These are phyloP conservation scores for Rhodotorula sp. DNA, from an alignment of 1,284 basidiomycete species.

Conservation along the genomic window DNA sequence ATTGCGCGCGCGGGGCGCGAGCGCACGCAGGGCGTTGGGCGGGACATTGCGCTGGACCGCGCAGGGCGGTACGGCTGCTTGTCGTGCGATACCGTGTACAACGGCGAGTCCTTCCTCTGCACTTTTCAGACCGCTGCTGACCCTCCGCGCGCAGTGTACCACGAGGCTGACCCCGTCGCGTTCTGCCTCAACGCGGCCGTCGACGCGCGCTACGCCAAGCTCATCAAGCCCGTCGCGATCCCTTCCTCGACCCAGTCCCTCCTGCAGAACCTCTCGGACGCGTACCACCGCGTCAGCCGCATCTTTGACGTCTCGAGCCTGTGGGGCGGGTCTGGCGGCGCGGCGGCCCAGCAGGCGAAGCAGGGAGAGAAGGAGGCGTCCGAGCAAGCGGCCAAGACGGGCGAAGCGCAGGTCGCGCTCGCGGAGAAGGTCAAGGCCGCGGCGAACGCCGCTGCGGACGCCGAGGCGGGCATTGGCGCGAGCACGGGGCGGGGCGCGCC, in stretches of 20 bases:
- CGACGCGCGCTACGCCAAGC: slow-evolving; percentile 50
- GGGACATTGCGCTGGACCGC: slow-evolving; percentile 46
- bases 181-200: slow-evolving; percentile 51
- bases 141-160: slow-evolving; percentile 42
- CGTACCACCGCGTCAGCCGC: slow-evolving; percentile 47
- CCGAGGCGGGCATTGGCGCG: not conserved
- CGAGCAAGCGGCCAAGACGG: slow-evolving; percentile 4
- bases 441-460: not conserved
- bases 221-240: slow-evolving; percentile 48
- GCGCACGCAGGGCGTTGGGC: slow-evolving; percentile 41
- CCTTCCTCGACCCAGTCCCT: slow-evolving; percentile 49
- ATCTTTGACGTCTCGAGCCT: slow-evolving; percentile 46
- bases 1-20: slow-evolving; percentile 48
- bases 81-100: slow-evolving; percentile 38
- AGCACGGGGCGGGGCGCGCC: not conserved
- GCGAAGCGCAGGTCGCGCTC: not conserved
- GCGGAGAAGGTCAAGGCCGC: not conserved
- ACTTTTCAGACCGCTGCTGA: not conserved
- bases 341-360: slow-evolving; percentile 8
- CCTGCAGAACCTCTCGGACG: slow-evolving; percentile 45
- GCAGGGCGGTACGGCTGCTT: slow-evolving; percentile 47
- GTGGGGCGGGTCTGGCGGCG: slow-evolving; percentile 15
- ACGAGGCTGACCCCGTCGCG: slow-evolving; percentile 53
- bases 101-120: slow-evolving; percentile 1
- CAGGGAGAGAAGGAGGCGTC: slow-evolving; percentile 12